Evolutionary conservation across 78 protist genomes (phyloP).

Genomic region (Chrysochromulina parva): DNA sequence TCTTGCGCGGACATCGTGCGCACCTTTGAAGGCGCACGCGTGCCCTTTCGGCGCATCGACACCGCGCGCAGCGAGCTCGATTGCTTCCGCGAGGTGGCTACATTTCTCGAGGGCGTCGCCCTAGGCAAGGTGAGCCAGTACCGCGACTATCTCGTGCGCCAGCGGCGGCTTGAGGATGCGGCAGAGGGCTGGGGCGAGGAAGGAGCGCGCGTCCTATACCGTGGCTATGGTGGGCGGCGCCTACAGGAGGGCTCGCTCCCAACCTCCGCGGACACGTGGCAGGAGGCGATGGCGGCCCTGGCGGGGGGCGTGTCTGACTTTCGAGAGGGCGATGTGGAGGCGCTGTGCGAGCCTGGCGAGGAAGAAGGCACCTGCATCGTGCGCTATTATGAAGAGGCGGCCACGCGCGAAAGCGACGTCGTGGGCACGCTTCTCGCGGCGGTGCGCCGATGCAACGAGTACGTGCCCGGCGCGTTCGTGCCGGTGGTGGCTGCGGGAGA

Average conservation of each 20-base stretch:
- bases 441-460: not conserved
- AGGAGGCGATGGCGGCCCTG: too few species aligned
- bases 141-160: not conserved
- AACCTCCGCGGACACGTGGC: too few species aligned
- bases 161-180: too few species aligned
- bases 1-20: not conserved
- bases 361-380: not conserved
- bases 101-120: not conserved
- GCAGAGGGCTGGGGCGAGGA: too few species aligned
- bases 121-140: not conserved
- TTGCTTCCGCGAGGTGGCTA: not conserved
- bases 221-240: too few species aligned
- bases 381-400: not conserved
- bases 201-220: too few species aligned
- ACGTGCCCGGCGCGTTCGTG: not conserved
- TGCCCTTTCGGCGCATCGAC: not conserved
- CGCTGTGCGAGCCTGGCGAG: not conserved
- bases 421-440: too few species aligned
- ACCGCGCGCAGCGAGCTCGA: conserved; percentile 18
- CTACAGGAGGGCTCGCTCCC: too few species aligned
- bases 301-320: not conserved
- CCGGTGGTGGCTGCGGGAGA: not conserved
- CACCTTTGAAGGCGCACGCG: not conserved
- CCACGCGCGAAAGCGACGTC: too few species aligned
- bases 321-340: not conserved